A percentile compares a stretch with the other conserved stretches of the same genome.
These are phyloP conservation scores for Globisporangium barbulae DNA, from an alignment of 352 stramenopile species.

Conservation along the genomic window DNA sequence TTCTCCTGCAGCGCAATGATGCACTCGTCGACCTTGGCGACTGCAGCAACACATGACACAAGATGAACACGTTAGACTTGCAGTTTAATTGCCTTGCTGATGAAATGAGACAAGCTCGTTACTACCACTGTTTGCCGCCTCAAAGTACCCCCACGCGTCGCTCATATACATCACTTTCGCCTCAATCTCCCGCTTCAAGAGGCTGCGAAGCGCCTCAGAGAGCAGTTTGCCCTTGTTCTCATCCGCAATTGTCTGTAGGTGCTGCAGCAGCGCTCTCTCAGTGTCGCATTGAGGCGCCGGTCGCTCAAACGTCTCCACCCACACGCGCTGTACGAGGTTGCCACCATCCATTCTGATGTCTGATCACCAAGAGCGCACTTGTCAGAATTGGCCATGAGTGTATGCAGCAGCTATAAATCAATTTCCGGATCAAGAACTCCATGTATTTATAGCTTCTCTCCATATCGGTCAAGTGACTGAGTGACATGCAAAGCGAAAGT, in stretches of 20 bases:
- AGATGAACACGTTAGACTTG: neutral
- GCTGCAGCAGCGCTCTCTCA: conserved; percentile 1
- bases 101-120: neutral
- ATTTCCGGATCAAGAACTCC: too few species aligned
- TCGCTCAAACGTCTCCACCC: conserved; percentile 1
- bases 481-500: neutral
- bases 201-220: neutral
- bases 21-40: conserved; percentile 53
- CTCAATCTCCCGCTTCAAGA: conserved; percentile 25
- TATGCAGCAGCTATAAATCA: too few species aligned
- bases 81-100: neutral
- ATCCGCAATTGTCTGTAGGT: conserved; percentile 8
- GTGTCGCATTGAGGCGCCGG: neutral
- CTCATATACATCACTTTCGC: conserved; percentile 43
- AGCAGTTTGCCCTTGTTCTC: too few species aligned
- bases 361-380: neutral
- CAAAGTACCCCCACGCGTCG: conserved; percentile 44
- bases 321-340: neutral
- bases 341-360: neutral
- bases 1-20: conserved; percentile 56
- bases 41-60: conserved; percentile 20
- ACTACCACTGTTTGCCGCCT: conserved; percentile 56
- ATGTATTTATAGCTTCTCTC: neutral
- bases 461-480: neutral
- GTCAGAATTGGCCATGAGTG: too few species aligned